phyloP scores from a whole-genome alignment of 2,329 filamentous ascomycete species.

The Claviceps arundinis region DNA sequence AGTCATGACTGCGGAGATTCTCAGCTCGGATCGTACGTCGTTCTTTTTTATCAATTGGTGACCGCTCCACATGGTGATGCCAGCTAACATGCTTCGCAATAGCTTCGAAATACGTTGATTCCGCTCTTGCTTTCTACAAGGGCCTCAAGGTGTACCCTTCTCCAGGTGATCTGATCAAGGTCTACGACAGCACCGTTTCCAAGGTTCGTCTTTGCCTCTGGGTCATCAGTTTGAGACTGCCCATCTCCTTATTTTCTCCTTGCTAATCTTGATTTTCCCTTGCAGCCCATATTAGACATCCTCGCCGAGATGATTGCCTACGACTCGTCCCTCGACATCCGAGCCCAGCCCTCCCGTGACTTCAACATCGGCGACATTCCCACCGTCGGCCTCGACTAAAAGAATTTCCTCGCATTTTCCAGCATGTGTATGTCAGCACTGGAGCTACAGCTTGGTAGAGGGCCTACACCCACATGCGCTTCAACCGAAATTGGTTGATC shows the following conservation, averaged over 20 bases:
- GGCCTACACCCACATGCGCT: neutral
- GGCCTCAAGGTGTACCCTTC: slow-evolving; percentile 96
- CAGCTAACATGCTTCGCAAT: slow-evolving; percentile 3
- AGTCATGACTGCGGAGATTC: slow-evolving; percentile 74
- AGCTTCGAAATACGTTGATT: slow-evolving; percentile 63
- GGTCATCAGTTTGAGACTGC: neutral
- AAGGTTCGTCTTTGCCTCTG: slow-evolving; percentile 45
- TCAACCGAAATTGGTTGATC: neutral
- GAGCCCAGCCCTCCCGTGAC: slow-evolving; percentile 21
- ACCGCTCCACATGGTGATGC: too few relatives aligned
- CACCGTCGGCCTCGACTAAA: slow-evolving; percentile 41
- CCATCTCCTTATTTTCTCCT: neutral
- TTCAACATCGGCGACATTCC: slow-evolving; percentile 36
- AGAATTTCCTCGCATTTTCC: neutral
- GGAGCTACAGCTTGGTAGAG: neutral
- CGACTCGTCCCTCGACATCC: slow-evolving; percentile 60
- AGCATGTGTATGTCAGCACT: neutral
- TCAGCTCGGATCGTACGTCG: slow-evolving; percentile 63
- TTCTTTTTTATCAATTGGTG: neutral
- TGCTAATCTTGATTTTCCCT: neutral
- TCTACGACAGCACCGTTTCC: slow-evolving; percentile 97
- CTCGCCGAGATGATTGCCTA: slow-evolving; percentile 96
- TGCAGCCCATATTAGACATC: slow-evolving; percentile 78
- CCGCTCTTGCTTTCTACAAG: slow-evolving; percentile 93
- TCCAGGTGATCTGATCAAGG: slow-evolving; percentile 80